A percentile compares a stretch with the other conserved stretches of the same genome.
phyloP scores from a whole-genome alignment of 2,329 filamentous ascomycete species.

The Sporothrix humicola region DNA sequence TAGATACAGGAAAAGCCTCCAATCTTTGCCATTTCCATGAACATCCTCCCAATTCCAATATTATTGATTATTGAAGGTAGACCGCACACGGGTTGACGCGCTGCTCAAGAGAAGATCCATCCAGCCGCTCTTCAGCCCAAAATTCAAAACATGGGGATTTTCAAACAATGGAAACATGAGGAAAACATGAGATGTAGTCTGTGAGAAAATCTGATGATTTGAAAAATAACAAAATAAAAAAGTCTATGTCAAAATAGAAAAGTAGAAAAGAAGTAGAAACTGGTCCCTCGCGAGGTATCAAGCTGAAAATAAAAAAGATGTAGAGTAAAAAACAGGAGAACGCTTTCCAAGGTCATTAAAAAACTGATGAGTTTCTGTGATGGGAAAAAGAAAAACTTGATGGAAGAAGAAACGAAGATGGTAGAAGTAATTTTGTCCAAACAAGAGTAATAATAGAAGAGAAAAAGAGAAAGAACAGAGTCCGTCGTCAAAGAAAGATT shows the following conservation, averaged over 20 bases:
- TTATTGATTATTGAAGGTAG: background rate
- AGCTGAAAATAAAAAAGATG: background rate
- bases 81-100: background rate
- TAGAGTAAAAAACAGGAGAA: constrained; percentile 13
- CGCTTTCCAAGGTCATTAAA: constrained; percentile 27
- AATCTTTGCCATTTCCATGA: background rate
- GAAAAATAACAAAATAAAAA: background rate
- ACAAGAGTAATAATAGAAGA: background rate
- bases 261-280: constrained; percentile 1
- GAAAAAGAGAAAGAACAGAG: background rate
- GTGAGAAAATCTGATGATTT: too few species aligned
- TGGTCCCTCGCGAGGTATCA: constrained; percentile 1
- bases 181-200: too few species aligned
- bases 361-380: constrained; percentile 15
- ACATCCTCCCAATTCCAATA: background rate
- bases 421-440: constrained; percentile 19
- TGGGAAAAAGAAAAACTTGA: constrained; percentile 26
- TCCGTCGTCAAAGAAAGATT: constrained; percentile 21
- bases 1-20: background rate
- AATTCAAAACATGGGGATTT: background rate
- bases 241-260: constrained; percentile 16
- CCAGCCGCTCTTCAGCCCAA: background rate
- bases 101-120: background rate
- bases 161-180: too few species aligned
- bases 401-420: constrained; percentile 21